phyloP scores from a whole-genome alignment of 345 rosid species.

The Alliaria petiolata region DNA sequence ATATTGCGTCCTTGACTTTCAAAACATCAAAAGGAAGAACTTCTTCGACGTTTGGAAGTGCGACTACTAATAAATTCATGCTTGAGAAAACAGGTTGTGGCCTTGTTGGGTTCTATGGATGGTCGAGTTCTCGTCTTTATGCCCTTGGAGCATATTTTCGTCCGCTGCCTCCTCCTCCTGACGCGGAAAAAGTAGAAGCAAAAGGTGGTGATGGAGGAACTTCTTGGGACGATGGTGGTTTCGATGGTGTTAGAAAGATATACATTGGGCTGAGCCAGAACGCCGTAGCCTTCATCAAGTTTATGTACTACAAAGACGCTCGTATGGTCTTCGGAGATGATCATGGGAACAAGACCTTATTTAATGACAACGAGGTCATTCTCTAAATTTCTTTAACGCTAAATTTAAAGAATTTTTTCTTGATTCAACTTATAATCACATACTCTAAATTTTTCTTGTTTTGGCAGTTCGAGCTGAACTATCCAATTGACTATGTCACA shows the following conservation, averaged over 20 bases:
- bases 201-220: not conserved
- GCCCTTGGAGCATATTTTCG: too few species aligned
- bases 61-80: too few species aligned
- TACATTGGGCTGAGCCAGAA: not conserved
- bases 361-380: not conserved
- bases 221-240: conserved; percentile 21
- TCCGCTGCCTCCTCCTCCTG: too few species aligned
- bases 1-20: too few species aligned
- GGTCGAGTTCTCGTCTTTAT: too few species aligned
- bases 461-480: not conserved
- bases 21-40: too few species aligned
- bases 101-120: too few species aligned
- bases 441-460: not conserved
- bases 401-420: too few species aligned
- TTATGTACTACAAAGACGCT: not conserved
- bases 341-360: not conserved
- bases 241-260: not conserved
- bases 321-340: not conserved
- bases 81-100: too few species aligned
- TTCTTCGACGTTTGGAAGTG: too few species aligned
- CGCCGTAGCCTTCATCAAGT: not conserved
- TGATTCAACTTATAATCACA: not conserved
- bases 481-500: not conserved
- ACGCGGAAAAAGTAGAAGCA: not conserved
- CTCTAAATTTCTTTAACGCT: not conserved